These are phyloP conservation scores for Thamnidium elegans DNA, from an alignment of 192 early-diverging fungal genomes.

Conservation along the genomic window DNA sequence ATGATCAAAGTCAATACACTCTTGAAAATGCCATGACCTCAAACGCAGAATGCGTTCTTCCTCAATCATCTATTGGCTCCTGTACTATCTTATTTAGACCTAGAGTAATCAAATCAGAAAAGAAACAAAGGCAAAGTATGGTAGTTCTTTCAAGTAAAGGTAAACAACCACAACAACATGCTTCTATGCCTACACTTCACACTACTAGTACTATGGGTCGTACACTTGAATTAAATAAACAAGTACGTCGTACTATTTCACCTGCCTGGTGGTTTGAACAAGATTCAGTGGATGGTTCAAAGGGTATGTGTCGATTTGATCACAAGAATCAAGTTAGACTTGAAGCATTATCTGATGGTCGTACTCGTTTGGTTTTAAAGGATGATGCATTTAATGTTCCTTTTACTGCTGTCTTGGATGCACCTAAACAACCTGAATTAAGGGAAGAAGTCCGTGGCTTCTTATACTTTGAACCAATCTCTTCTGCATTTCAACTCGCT, in stretches of 20 bases:
- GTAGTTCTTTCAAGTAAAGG: too few relatives aligned
- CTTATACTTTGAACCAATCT: constrained; percentile 10
- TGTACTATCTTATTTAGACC: constrained; percentile 15
- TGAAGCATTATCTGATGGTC: constrained; percentile 29
- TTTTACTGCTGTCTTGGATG: constrained; percentile 15
- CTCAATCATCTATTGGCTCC: neutral
- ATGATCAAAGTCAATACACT: constrained; percentile 4
- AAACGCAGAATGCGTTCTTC: neutral
- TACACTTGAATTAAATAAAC: constrained; percentile 10
- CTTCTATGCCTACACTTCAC: neutral
- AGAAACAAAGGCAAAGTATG: too few relatives aligned
- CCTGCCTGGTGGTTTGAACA: constrained; percentile 34
- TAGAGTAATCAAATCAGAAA: neutral
- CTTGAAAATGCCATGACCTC: constrained; percentile 9
- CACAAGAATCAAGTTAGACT: constrained; percentile 32
- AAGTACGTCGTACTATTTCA: constrained; percentile 20
- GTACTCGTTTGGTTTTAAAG: constrained; percentile 8
- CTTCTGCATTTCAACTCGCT: constrained; percentile 7
- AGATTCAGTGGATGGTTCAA: constrained; percentile 22
- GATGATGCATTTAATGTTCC: constrained; percentile 20
- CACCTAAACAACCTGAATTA: neutral
- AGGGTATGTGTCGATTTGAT: constrained; percentile 31
- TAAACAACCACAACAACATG: neutral
- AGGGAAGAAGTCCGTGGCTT: constrained; percentile 22
- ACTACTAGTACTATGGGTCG: neutral